Evolutionary conservation across 495 filamentous ascomycete species (phyloP), one percentile per base, ranked within the genome.

Genomic region (Viridothelium virens): DNA sequence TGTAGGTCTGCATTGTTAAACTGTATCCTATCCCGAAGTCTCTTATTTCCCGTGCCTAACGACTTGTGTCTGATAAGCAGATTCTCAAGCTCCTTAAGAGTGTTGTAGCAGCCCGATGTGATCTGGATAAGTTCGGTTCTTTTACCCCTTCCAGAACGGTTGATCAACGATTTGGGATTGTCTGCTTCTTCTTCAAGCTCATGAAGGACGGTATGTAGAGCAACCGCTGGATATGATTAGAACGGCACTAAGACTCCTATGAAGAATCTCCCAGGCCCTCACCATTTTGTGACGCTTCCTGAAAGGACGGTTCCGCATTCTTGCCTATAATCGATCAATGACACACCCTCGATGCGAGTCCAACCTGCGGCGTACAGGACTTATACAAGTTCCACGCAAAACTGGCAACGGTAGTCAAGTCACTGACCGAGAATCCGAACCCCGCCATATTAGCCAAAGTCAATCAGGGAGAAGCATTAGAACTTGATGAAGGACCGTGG

Each of bases 371-470:
- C 68, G 25, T 70, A 44, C 48, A 61, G 6, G 68, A 70, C 33
- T 63, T 67, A 41, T 70, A 70, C 14, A 70, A 14, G 36, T 12
- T 63, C 50, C n/a, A 65, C 12, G 68, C 68, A 37, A 65, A 38
- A 38, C 38, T 63, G 36, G 62, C 56, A 10, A 67, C 34, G 7
- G 46, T 6, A 3, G 63, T 11, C 41, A 70, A 62, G 36, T 70
- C 68, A 34, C 64, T 46, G 25, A 69, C 65, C 0, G 67, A 69
- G 53, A 69, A 69, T 4, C 68, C 68, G 44, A 69, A 65, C n/a
- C 68, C 65, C 10, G 65, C 65, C 67, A 66, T 69, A 25, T 25
- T 25, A 25, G 25, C 25, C 25, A 25, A 25, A 25, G 25, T 25
- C 25, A 25, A 25, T 25, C 25, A 25, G 25, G 25, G 25, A 25